Conservation (phyloP, 2,329 filamentous ascomycete species). For the Trematosphaeria pertusa region DNA sequence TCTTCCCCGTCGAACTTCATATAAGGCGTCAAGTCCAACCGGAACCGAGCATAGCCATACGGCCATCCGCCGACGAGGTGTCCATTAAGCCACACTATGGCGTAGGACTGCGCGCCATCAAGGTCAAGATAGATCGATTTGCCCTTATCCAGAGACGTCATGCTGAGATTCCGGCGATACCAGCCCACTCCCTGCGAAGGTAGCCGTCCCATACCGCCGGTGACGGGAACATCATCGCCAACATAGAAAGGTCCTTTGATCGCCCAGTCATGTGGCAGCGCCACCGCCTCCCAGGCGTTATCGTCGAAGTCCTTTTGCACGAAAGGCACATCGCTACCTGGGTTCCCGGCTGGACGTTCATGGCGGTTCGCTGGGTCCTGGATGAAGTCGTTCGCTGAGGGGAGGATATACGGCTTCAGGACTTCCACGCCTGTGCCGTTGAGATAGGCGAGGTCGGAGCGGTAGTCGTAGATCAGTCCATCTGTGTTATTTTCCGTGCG, state of each 20-base stretch:
- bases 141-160: constrained; percentile 28
- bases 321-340: constrained; percentile 40
- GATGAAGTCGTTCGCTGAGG: constrained; percentile 52
- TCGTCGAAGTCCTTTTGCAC: constrained; percentile 50
- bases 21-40: constrained; percentile 59
- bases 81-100: constrained; percentile 61
- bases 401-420: constrained; percentile 54
- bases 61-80: constrained; percentile 61
- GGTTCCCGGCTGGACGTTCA: constrained; percentile 39
- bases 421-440: no score
- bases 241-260: constrained; percentile 58
- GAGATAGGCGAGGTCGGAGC: no score
- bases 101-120: constrained; percentile 61
- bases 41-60: constrained; percentile 60
- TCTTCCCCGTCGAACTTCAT: constrained; percentile 44
- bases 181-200: constrained; percentile 62
- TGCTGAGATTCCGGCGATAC: constrained; percentile 55
- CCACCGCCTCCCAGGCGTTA: constrained; percentile 50
- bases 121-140: constrained; percentile 57
- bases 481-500: constrained; percentile 49
- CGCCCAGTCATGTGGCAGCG: constrained; percentile 60
- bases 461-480: constrained; percentile 44
- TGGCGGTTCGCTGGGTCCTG: constrained; percentile 40
- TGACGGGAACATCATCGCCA: constrained; percentile 39
- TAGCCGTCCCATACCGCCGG: constrained; percentile 54